These are phyloP conservation scores for Cladophialophora bantiana DNA, from an alignment of 2,329 filamentous ascomycete genomes.

Conservation along the genomic window DNA sequence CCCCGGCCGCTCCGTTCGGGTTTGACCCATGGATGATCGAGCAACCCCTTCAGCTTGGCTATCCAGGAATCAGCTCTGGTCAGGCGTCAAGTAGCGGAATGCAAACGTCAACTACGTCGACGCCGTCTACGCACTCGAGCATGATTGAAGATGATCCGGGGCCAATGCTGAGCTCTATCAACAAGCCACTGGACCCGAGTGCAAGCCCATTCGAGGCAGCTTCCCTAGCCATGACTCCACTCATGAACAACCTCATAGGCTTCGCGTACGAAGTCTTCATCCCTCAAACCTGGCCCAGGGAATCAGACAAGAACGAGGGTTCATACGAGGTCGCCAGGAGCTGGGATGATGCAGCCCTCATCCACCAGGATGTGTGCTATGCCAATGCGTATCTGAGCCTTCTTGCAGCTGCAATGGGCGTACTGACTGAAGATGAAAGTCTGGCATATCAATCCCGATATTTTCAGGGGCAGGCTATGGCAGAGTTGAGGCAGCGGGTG, in stretches of 20 bases:
- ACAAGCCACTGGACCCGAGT: conserved; percentile 18
- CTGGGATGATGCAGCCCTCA: conserved; percentile 34
- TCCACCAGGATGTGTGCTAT: conserved; percentile 37
- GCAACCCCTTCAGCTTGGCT: conserved; percentile 33
- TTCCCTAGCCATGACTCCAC: conserved; percentile 23
- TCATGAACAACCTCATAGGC: conserved; percentile 32
- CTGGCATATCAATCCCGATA: conserved; percentile 35
- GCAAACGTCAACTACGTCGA: conserved; percentile 25
- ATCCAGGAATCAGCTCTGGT: conserved; percentile 29
- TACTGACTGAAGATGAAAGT: conserved; percentile 29
- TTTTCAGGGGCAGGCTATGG: conserved; percentile 38
- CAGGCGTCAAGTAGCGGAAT: conserved; percentile 22
- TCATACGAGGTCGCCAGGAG: conserved; percentile 34
- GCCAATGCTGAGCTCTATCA: conserved; percentile 19
- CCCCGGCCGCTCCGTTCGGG: conserved; percentile 25
- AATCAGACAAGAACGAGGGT: conserved; percentile 25
- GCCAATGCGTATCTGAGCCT: conserved; percentile 37
- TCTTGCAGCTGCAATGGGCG: conserved; percentile 33
- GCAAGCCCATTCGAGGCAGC: conserved; percentile 23
- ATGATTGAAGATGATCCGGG: conserved; percentile 30
- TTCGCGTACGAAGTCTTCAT: conserved; percentile 39
- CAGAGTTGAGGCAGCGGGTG: conserved; percentile 35
- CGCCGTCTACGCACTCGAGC: conserved; percentile 32
- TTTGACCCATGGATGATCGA: conserved; percentile 36
- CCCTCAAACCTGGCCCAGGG: conserved; percentile 36